Conservation (phyloP, 768 basidiomycete species). For the Lentinula detonsa region DNA sequence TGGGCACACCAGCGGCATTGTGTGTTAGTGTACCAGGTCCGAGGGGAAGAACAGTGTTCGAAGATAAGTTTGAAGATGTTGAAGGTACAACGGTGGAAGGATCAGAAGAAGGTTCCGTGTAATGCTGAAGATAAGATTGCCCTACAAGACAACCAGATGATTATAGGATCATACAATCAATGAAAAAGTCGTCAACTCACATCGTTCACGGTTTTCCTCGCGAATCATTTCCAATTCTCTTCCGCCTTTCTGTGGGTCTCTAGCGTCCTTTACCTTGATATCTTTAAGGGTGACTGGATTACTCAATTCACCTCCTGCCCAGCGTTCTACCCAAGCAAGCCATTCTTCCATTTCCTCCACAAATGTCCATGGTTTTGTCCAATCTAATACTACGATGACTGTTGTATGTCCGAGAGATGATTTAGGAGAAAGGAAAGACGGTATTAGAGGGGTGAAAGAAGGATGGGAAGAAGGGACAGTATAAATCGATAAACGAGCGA, state of each 20-base stretch:
- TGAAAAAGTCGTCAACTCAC: conserved; percentile 39
- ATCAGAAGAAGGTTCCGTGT: conserved; percentile 72
- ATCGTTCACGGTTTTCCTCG: conserved; percentile 78
- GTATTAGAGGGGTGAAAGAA: conserved; percentile 65
- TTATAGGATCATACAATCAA: neutral
- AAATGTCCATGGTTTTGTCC: conserved; percentile 94
- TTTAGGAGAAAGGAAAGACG: conserved; percentile 73
- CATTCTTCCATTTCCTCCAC: conserved; percentile 79
- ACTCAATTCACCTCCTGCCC: conserved; percentile 47
- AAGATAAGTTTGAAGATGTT: conserved; percentile 36
- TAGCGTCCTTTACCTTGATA: neutral
- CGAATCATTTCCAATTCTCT: conserved; percentile 69
- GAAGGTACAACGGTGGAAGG: conserved; percentile 50
- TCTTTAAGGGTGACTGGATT: neutral
- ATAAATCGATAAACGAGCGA: conserved; percentile 86
- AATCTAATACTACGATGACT: conserved; percentile 85
- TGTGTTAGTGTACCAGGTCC: conserved; percentile 82
- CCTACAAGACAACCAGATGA: conserved; percentile 39
- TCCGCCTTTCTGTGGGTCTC: conserved; percentile 31
- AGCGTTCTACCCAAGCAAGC: conserved; percentile 81
- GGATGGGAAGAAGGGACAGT: conserved; percentile 80
- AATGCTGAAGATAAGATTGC: conserved; percentile 86
- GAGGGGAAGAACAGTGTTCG: conserved; percentile 66
- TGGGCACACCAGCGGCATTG: conserved; percentile 80
- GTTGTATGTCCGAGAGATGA: conserved; percentile 63